A percentile compares a stretch with the other conserved stretches of the same genome.
Conservation (phyloP, 139 green algal genomes). For the Parachlorella kessleri region DNA sequence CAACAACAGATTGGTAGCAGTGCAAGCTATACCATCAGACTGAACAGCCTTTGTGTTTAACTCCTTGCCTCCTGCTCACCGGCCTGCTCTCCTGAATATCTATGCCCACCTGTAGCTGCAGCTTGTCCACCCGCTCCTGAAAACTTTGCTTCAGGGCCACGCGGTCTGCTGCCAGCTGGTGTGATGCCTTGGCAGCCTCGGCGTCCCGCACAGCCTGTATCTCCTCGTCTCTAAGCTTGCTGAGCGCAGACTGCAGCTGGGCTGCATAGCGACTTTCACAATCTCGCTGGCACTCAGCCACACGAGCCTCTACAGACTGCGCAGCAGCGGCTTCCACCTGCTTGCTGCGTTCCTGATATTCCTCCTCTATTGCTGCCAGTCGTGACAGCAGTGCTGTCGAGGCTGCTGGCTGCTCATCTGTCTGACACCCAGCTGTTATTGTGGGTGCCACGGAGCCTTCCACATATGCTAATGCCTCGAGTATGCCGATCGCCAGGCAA, state of each 20-base stretch:
- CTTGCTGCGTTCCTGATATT: conserved; percentile 10
- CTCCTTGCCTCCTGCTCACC: too few relatives aligned
- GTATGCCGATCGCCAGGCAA: conserved; percentile 17
- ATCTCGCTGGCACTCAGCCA: conserved; percentile 7
- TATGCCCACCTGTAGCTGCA: conserved; percentile 15
- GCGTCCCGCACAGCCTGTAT: conserved; percentile 4
- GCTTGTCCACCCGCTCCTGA: conserved; percentile 14
- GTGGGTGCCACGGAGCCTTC: not conserved
- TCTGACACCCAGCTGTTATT: conserved; percentile 6
- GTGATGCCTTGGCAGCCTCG: not conserved
- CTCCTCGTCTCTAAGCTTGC: conserved; percentile 3
- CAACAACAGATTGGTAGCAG: not conserved
- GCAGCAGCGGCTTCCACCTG: not conserved
- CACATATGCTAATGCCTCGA: not conserved
- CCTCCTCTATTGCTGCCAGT: conserved; percentile 18
- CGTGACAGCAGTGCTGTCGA: not conserved
- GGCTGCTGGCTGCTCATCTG: not conserved
- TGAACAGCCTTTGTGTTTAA: not conserved
- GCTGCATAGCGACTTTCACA: conserved; percentile 13
- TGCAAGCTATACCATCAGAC: not conserved
- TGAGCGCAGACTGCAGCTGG: conserved; percentile 6
- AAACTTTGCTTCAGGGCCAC: not conserved
- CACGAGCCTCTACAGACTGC: conserved; percentile 14
- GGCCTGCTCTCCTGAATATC: too few relatives aligned
- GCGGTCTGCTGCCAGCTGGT: conserved; percentile 7